These are phyloP conservation scores for Cladosporium oxysporum DNA, from an alignment of 2,329 filamentous ascomycete species.

Conservation along the genomic window DNA sequence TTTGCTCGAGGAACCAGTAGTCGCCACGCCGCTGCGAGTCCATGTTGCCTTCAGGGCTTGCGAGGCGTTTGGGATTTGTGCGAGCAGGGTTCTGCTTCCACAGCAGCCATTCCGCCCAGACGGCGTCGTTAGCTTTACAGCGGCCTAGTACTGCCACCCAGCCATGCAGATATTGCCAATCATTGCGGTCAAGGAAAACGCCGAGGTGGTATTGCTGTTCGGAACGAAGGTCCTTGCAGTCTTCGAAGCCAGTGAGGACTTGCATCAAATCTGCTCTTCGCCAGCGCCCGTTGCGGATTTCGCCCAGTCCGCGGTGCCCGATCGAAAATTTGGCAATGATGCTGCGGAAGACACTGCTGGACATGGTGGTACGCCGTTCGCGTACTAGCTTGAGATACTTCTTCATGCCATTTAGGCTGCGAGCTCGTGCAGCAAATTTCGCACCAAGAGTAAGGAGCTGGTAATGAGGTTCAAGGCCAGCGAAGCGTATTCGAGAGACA, in stretches of 20 bases:
- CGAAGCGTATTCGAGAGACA: slow-evolving; percentile 31
- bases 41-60: slow-evolving; percentile 11
- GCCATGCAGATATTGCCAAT: slow-evolving; percentile 39
- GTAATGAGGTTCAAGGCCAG: slow-evolving; percentile 26
- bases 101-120: slow-evolving; percentile 39
- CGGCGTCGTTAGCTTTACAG: slow-evolving; percentile 31
- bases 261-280: slow-evolving; percentile 36
- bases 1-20: slow-evolving; percentile 40
- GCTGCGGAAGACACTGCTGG: slow-evolving; percentile 34
- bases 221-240: slow-evolving; percentile 28
- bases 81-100: slow-evolving; percentile 33
- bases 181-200: slow-evolving; percentile 32
- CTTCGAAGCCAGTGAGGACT: slow-evolving; percentile 39
- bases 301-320: slow-evolving; percentile 38
- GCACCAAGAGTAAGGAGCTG: slow-evolving; percentile 32
- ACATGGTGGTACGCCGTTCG: slow-evolving; percentile 26
- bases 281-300: slow-evolving; percentile 43
- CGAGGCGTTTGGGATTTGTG: slow-evolving; percentile 26
- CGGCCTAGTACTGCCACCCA: slow-evolving; percentile 39
- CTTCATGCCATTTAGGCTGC: slow-evolving; percentile 36
- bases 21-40: slow-evolving; percentile 35
- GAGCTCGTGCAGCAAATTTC: slow-evolving; percentile 38
- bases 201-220: slow-evolving; percentile 37
- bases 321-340: slow-evolving; percentile 43
- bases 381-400: slow-evolving; percentile 32